phyloP scores from a whole-genome alignment of 2,329 filamentous ascomycete species.

The Phoma herbarum region DNA sequence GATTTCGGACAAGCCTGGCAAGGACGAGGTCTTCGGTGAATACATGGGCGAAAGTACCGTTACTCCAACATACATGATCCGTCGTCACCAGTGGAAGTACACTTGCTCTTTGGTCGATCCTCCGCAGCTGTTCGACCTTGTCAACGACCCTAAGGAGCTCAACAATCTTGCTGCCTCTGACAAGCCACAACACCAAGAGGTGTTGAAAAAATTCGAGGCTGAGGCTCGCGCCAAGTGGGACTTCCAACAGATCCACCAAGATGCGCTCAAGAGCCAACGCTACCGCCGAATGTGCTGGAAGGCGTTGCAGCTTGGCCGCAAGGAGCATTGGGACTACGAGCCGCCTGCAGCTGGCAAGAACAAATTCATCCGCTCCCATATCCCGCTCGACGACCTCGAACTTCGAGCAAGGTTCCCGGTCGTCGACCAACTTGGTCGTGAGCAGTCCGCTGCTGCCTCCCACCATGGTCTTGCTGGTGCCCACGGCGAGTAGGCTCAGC shows the following conservation, averaged over 20 bases:
- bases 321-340: constrained; percentile 84
- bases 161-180: constrained; percentile 68
- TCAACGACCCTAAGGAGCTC: constrained; percentile 78
- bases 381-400: constrained; percentile 82
- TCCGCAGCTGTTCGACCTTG: constrained; percentile 84
- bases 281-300: constrained; percentile 80
- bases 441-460: constrained; percentile 43
- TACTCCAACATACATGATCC: constrained; percentile 92
- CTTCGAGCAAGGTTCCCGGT: constrained; percentile 75
- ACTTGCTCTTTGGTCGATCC: constrained; percentile 85
- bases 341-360: constrained; percentile 73
- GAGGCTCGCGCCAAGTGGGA: constrained; percentile 84
- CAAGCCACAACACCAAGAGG: constrained; percentile 50
- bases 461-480: constrained; percentile 50
- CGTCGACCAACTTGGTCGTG: constrained; percentile 56
- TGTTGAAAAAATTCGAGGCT: constrained; percentile 69
- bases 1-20: constrained; percentile 60
- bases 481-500: constrained; percentile 39
- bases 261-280: constrained; percentile 80
- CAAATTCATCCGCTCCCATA: constrained; percentile 81
- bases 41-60: constrained; percentile 95
- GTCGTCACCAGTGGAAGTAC: constrained; percentile 89
- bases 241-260: constrained; percentile 76
- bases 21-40: constrained; percentile 91
- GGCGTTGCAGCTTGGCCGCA: constrained; percentile 71